Conservation (phyloP, 2,329 filamentous ascomycete species). For the Diaporthe humulicola region DNA sequence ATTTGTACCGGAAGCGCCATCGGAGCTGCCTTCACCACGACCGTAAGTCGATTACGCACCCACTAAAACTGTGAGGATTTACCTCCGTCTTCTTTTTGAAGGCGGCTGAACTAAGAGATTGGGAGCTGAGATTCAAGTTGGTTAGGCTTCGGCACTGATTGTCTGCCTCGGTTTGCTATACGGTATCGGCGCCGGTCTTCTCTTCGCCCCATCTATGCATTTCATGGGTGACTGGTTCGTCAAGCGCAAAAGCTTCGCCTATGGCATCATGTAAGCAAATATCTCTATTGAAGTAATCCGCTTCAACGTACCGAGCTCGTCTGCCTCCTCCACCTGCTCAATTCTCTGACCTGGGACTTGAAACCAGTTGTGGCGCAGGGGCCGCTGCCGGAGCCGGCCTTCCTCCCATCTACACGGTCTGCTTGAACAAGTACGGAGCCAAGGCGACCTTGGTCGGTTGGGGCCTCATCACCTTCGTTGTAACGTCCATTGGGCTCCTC, state of each 20-base stretch:
- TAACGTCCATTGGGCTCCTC: slow-evolving; percentile 7
- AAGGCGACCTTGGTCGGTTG: slow-evolving; percentile 4
- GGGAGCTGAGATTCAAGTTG: background rate
- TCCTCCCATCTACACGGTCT: slow-evolving; percentile 2
- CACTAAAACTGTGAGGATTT: background rate
- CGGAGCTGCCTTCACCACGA: background rate
- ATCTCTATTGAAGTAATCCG: background rate
- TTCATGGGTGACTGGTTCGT: slow-evolving; percentile 15
- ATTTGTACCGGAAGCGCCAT: slow-evolving; percentile 5
- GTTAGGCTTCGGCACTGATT: slow-evolving; percentile 5
- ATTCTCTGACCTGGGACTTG: background rate
- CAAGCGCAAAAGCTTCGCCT: slow-evolving; percentile 11
- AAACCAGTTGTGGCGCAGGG: background rate
- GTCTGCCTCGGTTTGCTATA: slow-evolving; percentile 1
- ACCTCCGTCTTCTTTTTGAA: background rate
- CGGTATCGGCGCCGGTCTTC: slow-evolving; percentile 7
- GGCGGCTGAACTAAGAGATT: background rate
- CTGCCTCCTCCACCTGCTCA: background rate
- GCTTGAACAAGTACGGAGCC: slow-evolving; percentile 5
- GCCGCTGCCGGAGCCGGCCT: background rate
- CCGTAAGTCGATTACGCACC: background rate
- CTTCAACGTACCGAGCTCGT: no score
- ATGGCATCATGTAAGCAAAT: background rate
- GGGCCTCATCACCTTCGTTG: slow-evolving; percentile 12
- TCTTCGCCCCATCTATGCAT: slow-evolving; percentile 9